A percentile compares a stretch with the other conserved stretches of the same genome.
These are phyloP conservation scores for Tripterygium wilfordii DNA, from an alignment of 177 flowering plant species.

Conservation along the genomic window DNA sequence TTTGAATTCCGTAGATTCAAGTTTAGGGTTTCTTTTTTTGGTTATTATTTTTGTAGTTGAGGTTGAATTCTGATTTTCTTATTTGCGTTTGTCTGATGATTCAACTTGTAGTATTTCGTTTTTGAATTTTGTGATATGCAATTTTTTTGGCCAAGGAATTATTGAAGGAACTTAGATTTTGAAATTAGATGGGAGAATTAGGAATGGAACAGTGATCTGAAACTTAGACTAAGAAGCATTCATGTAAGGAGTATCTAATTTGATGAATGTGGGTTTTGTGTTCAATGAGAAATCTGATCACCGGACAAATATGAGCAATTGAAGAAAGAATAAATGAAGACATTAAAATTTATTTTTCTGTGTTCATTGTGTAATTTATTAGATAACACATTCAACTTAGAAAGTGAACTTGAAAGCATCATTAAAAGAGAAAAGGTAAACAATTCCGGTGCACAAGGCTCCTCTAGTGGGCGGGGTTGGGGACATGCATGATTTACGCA, in stretches of 20 bases:
- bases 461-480: too few relatives aligned
- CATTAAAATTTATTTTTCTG: too few relatives aligned
- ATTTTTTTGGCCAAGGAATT: neutral
- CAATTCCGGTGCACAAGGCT: too few relatives aligned
- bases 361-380: too few relatives aligned
- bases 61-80: neutral
- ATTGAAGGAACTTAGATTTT: conserved; percentile 5
- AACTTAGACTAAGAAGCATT: neutral
- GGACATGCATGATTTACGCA: too few relatives aligned
- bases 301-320: too few relatives aligned
- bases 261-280: neutral
- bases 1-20: too few relatives aligned
- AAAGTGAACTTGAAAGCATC: too few relatives aligned
- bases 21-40: conserved; percentile 12
- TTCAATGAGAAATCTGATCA: too few relatives aligned
- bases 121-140: neutral
- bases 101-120: neutral
- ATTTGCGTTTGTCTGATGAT: neutral
- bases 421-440: too few relatives aligned
- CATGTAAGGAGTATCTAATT: neutral
- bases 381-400: too few relatives aligned
- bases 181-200: neutral
- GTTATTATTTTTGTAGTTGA: neutral
- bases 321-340: too few relatives aligned
- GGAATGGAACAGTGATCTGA: neutral